Base-by-base conservation (phyloP, 441 rosid genomes). In the Croton laevigatus region DNA sequence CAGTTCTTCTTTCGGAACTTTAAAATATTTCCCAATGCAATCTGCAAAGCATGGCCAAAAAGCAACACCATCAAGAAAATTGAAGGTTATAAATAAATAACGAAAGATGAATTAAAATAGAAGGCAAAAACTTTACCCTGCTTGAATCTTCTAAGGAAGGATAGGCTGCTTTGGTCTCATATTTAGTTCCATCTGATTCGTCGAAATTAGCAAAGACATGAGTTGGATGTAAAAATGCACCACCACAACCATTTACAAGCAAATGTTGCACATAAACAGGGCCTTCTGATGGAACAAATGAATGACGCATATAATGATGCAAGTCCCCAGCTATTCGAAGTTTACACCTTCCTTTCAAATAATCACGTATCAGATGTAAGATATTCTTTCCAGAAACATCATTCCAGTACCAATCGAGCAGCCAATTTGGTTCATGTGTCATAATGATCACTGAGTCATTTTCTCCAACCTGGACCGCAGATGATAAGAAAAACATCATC, bases 291-390 rank as follows among this genome's bases (percentile, higher is more conserved):
- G 90, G 91, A 76, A 82, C 83, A 83, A 63, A 81, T 23, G 99
- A 93, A 80, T 91, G 99, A 34, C 97, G 94, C 99, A 93, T 95
- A 79, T 93, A 95, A 78, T 93, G 95, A 87, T 95, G 99, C 85
- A 95, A 79, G 84, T 95, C 99, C 71, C 99, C 98, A 32, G 99
- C 97, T 73, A 95, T 73, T 80, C 97, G 89, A 80, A 96, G 97
- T 78, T 93, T 96, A 73, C 99, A 96, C 77, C 97, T 90, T 83
- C 94, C 93, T 71, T 85, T 87, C 81, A 96, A 82, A 84, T 86
- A 85, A 77, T 89, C 94, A 73, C 90, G 74, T 75, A 91, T 88
- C 80, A 96, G 82, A 79, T 96, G 90, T 57, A 84, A 79, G 81
- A 96, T 88, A 79, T 96, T 96, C 79, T 85, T 90, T 65, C 96